These are phyloP conservation scores for Yamadazyma takamatsuzukensis DNA, from an alignment of 805 yeast genomes.

Conservation along the genomic window DNA sequence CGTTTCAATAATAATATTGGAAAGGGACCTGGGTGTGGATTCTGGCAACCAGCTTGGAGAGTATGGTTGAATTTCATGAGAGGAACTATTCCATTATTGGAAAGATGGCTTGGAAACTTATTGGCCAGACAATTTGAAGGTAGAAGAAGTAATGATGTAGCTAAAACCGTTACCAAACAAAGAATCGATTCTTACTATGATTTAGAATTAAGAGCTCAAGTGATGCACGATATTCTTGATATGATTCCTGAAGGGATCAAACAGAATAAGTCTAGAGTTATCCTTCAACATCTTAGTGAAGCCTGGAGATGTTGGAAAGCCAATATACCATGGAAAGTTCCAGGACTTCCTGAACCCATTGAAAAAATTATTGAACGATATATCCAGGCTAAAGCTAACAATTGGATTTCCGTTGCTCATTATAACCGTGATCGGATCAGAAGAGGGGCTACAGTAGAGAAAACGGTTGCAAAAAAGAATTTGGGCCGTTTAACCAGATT, in stretches of 20 bases:
- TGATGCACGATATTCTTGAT: constrained; percentile 91
- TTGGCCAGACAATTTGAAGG: constrained; percentile 95
- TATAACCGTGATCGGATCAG: constrained; percentile 85
- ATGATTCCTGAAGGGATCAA: constrained; percentile 95
- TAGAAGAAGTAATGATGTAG: constrained; percentile 83
- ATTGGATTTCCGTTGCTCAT: constrained; percentile 93
- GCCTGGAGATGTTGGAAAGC: constrained; percentile 99
- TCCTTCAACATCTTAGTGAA: constrained; percentile 90
- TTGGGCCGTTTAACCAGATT: constrained; percentile 86
- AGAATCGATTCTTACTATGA: constrained; percentile 94
- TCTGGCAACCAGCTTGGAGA: constrained; percentile 99
- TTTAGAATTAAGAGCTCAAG: constrained; percentile 87
- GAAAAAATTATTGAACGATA: constrained; percentile 84
- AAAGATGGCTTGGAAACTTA: constrained; percentile 92
- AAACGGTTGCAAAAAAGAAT: constrained; percentile 90
- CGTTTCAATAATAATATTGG: constrained; percentile 84
- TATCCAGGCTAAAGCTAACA: constrained; percentile 92
- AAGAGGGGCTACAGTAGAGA: constrained; percentile 89
- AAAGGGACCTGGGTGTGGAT: constrained; percentile 98
- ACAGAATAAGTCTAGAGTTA: constrained; percentile 80
- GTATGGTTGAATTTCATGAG: constrained; percentile 91
- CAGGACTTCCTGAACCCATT: constrained; percentile 90
- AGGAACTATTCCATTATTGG: constrained; percentile 87
- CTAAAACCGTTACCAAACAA: constrained; percentile 93
- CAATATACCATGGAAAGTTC: constrained; percentile 95